These are phyloP conservation scores for Dunaliella primolecta DNA, from an alignment of 139 green algal genomes.

Conservation along the genomic window DNA sequence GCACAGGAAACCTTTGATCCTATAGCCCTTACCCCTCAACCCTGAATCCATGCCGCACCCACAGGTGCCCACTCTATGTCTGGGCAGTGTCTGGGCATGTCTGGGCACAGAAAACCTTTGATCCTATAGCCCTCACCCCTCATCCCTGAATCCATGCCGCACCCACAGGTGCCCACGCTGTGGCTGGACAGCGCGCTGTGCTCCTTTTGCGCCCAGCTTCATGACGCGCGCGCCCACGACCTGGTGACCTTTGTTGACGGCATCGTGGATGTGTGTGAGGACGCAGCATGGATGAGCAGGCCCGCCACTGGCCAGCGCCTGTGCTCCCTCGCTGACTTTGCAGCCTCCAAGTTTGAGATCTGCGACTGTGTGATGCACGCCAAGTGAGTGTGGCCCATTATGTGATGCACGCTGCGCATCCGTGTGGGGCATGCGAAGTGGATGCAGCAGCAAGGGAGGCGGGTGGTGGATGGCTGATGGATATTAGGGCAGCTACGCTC, in stretches of 20 bases:
- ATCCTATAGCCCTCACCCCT: no score
- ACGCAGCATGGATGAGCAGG: constrained; percentile 22
- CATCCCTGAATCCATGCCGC: background rate
- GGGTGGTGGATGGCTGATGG: no score
- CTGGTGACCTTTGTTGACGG: constrained; percentile 26
- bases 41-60: no score
- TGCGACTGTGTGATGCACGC: constrained; percentile 19
- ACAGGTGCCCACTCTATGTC: no score
- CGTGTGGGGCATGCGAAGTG: no score
- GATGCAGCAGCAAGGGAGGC: no score
- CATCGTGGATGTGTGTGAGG: constrained; percentile 21
- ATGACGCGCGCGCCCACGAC: constrained; percentile 18
- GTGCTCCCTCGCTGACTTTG: constrained; percentile 15
- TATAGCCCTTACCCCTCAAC: no score
- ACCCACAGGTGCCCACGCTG: constrained; percentile 10
- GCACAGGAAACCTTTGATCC: no score
- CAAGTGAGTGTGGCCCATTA: background rate
- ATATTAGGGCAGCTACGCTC: no score
- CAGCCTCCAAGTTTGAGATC: constrained; percentile 27
- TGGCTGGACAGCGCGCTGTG: constrained; percentile 33
- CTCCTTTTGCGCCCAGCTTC: constrained; percentile 26
- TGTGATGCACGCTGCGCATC: no score
- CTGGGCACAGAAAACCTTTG: no score
- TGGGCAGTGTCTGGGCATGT: no score
- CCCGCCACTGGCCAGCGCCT: constrained; percentile 1